Percentiles rank a stretch among this genome's conserved stretches.
Evolutionary conservation across 2,329 filamentous ascomycete genomes (phyloP).

Genomic region (Raffaelea deltoideospora): DNA sequence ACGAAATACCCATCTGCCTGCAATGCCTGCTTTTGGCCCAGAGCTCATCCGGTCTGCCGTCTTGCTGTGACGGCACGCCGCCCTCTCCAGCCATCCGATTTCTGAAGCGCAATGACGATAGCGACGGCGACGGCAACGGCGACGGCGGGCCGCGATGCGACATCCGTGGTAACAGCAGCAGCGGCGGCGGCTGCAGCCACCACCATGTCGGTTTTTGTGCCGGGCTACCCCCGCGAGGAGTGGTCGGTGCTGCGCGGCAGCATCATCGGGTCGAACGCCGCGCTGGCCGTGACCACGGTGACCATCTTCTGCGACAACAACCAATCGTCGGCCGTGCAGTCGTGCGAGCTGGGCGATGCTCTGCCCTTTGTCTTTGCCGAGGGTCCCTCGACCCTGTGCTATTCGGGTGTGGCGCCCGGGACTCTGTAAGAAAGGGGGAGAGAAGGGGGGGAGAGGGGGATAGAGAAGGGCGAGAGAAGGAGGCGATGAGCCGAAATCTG

Average conservation of each 20-base stretch:
- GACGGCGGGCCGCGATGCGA: not conserved
- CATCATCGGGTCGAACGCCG: conserved; percentile 17
- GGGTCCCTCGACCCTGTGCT: conserved; percentile 27
- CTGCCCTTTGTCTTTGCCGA: conserved; percentile 32
- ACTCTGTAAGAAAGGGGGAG: conserved; percentile 28
- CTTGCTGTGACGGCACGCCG: not conserved
- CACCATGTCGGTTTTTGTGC: conserved; percentile 29
- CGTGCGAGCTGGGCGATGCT: conserved; percentile 28
- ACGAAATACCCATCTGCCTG: too few relatives aligned
- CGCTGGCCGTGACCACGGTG: conserved; percentile 24
- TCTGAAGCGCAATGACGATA: too few relatives aligned
- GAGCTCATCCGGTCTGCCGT: too few relatives aligned
- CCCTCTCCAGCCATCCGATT: not conserved
- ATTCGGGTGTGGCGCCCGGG: conserved; percentile 26
- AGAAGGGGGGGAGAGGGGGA: too few relatives aligned
- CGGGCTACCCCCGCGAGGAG: conserved; percentile 23
- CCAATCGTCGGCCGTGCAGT: conserved; percentile 16
- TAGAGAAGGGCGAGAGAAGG: too few relatives aligned
- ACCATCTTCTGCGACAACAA: conserved; percentile 31
- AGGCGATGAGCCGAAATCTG: too few relatives aligned
- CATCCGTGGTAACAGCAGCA: not conserved
- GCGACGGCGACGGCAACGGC: conserved; percentile 4
- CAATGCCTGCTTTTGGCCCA: too few relatives aligned
- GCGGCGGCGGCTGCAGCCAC: conserved; percentile 15
- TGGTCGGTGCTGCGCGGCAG: conserved; percentile 31